A percentile compares a stretch with the other conserved stretches of the same genome.
phyloP scores from a whole-genome alignment of 371 early-diverging fungal genomes.

The Cokeromyces recurvatus region DNA sequence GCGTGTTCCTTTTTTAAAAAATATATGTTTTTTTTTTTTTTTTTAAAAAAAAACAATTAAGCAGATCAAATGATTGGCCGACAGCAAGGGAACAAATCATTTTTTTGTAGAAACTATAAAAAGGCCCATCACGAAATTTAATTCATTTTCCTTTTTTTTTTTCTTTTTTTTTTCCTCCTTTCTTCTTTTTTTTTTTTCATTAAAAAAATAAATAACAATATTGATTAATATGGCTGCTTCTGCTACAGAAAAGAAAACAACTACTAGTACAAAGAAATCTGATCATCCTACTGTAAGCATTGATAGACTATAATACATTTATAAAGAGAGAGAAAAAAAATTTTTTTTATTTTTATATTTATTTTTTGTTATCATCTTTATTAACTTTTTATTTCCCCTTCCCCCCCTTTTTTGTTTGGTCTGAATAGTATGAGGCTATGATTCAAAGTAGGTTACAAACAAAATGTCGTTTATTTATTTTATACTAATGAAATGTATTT shows the following conservation, averaged over 20 bases:
- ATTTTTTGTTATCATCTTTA: background rate
- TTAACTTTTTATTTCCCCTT: background rate
- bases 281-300: constrained; percentile 47
- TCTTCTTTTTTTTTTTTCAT: constrained; percentile 1
- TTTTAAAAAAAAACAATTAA: constrained; percentile 12
- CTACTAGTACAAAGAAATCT: constrained; percentile 38
- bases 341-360: background rate
- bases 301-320: background rate
- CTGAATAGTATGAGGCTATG: constrained; percentile 43
- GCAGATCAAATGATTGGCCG: constrained; percentile 15
- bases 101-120: constrained; percentile 8
- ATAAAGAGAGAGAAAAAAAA: too few species aligned
- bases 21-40: background rate
- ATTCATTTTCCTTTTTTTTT: constrained; percentile 1
- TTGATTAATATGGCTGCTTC: constrained; percentile 12
- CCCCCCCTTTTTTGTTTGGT: constrained; percentile 3
- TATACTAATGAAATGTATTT: background rate
- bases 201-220: too few species aligned
- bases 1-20: constrained; percentile 4
- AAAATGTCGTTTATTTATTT: background rate
- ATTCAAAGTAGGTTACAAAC: constrained; percentile 30
- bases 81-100: background rate
- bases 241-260: constrained; percentile 22
- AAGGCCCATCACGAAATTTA: constrained; percentile 2
- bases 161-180: constrained; percentile 6